phyloP scores from a whole-genome alignment of 768 basidiomycete species.

The Mycena alexandri region DNA sequence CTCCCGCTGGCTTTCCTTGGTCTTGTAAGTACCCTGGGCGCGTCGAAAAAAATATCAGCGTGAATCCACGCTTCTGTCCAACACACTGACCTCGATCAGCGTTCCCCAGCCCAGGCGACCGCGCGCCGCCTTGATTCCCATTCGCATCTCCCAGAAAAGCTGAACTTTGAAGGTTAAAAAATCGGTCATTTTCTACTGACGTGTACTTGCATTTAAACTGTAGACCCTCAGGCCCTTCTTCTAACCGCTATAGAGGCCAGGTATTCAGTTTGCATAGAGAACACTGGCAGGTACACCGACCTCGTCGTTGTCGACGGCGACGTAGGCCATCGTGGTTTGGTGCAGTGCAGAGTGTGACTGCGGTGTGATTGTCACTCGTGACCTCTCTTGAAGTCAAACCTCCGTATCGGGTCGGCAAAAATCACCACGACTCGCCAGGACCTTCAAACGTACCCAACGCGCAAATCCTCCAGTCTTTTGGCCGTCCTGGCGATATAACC shows the following conservation, averaged over 20 bases:
- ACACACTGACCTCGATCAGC: conserved; percentile 62
- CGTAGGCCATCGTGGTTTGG: conserved; percentile 69
- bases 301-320: conserved; percentile 79
- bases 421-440: too few relatives aligned
- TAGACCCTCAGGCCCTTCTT: conserved; percentile 77
- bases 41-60: neutral
- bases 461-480: too few relatives aligned
- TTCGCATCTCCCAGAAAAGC: conserved; percentile 68
- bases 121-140: conserved; percentile 45
- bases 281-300: conserved; percentile 52
- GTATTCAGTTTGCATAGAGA: neutral
- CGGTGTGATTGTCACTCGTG: neutral
- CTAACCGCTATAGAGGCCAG: conserved; percentile 57
- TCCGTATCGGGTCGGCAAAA: too few relatives aligned
- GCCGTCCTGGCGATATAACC: too few relatives aligned
- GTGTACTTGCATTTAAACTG: conserved; percentile 75
- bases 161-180: conserved; percentile 40
- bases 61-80: neutral
- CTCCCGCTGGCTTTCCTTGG: conserved; percentile 56
- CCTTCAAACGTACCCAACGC: too few relatives aligned
- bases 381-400: neutral
- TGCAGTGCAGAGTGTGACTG: neutral
- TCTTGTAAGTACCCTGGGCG: conserved; percentile 75
- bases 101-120: conserved; percentile 59
- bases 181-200: conserved; percentile 8